These are phyloP conservation scores for Ampelomyces quisqualis DNA, from an alignment of 2,329 filamentous ascomycete genomes.

Conservation along the genomic window DNA sequence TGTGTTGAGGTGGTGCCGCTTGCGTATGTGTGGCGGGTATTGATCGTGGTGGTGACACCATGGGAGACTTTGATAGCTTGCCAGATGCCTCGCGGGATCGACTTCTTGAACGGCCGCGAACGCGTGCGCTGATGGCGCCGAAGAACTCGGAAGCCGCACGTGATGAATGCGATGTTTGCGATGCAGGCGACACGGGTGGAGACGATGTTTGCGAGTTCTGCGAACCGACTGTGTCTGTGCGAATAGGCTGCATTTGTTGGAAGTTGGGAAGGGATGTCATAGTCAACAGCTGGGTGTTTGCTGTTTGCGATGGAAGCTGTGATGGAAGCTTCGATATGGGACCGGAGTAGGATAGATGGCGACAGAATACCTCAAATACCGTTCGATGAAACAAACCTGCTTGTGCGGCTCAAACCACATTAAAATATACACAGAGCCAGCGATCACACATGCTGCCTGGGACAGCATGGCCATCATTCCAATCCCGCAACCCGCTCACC, in stretches of 20 bases:
- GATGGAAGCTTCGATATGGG: constrained; percentile 2
- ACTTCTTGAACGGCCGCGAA: constrained; percentile 39
- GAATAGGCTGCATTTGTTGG: constrained; percentile 33
- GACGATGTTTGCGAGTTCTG: constrained; percentile 30
- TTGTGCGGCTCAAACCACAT: constrained; percentile 30
- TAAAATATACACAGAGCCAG: constrained; percentile 18
- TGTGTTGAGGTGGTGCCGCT: constrained; percentile 16
- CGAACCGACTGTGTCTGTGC: constrained; percentile 34
- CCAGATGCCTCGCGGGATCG: constrained; percentile 30
- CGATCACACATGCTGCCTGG: constrained; percentile 1
- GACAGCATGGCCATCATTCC: constrained; percentile 8
- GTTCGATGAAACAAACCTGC: constrained; percentile 7
- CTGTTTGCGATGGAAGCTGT: constrained; percentile 1
- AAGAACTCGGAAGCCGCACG: constrained; percentile 38
- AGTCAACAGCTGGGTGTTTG: neutral
- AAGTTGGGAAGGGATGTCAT: constrained; percentile 32
- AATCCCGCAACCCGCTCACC: constrained; percentile 11
- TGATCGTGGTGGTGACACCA: constrained; percentile 30
- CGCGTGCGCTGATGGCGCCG: constrained; percentile 36
- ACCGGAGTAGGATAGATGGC: constrained; percentile 1
- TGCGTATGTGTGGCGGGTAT: constrained; percentile 14
- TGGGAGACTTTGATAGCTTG: constrained; percentile 36
- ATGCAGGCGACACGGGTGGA: constrained; percentile 20
- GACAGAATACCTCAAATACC: constrained; percentile 15
- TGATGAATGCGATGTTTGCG: constrained; percentile 20